Conservation (phyloP, 306 rosid genomes). For the Carpinus fangiana region DNA sequence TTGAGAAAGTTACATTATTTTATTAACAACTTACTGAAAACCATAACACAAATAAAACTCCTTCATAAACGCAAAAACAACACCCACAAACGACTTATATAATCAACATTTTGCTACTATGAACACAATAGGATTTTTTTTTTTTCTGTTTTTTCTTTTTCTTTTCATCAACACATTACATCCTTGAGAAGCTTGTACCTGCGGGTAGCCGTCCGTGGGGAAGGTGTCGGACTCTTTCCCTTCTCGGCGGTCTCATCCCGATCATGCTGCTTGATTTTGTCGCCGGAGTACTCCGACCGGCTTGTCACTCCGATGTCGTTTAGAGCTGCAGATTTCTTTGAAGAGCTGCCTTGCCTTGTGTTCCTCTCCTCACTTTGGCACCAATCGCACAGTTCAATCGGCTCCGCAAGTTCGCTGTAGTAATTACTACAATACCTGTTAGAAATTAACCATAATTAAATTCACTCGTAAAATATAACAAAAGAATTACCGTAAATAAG, state of each 20-base stretch:
- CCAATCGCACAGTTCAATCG: conserved; percentile 81
- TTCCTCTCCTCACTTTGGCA: conserved; percentile 65
- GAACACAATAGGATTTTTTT: conserved; percentile 29
- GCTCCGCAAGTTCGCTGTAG: conserved; percentile 57
- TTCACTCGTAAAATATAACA: conserved; percentile 13
- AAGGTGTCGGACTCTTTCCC: conserved; percentile 55
- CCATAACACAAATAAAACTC: conserved; percentile 18
- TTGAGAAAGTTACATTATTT: conserved; percentile 36
- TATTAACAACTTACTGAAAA: conserved; percentile 55
- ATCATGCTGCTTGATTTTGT: conserved; percentile 59
- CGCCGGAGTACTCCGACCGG: conserved; percentile 66
- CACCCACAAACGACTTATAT: conserved; percentile 34
- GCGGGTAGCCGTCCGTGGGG: conserved; percentile 76
- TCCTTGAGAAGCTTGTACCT: conserved; percentile 99
- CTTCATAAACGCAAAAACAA: background rate
- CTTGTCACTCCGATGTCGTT: conserved; percentile 20
- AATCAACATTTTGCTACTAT: conserved; percentile 33
- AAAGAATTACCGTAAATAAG: too few species aligned
- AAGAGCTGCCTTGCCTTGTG: conserved; percentile 47
- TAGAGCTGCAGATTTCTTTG: conserved; percentile 40
- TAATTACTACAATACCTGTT: conserved; percentile 80
- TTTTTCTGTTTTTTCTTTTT: background rate
- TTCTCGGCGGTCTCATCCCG: conserved; percentile 49
- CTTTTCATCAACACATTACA: conserved; percentile 66
- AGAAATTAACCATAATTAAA: conserved; percentile 3